These are phyloP conservation scores for Jaapia argillacea DNA, from an alignment of 768 basidiomycete genomes.

Conservation along the genomic window DNA sequence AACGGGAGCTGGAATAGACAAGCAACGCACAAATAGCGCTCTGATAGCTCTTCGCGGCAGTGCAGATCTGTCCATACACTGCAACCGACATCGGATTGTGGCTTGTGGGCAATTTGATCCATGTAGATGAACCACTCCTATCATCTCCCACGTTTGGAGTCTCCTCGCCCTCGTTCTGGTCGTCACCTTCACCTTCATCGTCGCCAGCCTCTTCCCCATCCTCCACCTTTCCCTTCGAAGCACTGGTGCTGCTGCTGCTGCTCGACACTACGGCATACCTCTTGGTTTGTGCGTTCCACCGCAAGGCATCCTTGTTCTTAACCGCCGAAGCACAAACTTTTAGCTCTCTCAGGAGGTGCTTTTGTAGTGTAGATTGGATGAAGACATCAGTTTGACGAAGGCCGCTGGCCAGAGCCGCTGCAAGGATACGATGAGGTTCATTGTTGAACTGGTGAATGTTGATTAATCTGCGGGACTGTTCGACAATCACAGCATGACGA, in stretches of 20 bases:
- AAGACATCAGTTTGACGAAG: constrained; percentile 61
- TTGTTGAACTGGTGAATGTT: constrained; percentile 77
- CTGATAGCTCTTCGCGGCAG: constrained; percentile 82
- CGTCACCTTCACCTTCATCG: constrained; percentile 27
- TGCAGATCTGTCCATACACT: constrained; percentile 76
- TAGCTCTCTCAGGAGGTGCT: constrained; percentile 76
- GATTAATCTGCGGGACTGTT: constrained; percentile 70
- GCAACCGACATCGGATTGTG: constrained; percentile 61
- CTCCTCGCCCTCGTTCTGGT: constrained; percentile 12
- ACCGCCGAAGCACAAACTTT: constrained; percentile 57
- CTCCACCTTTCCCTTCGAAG: constrained; percentile 23
- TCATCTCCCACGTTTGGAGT: constrained; percentile 7
- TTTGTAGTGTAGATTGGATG: constrained; percentile 70
- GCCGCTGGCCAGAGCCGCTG: constrained; percentile 66
- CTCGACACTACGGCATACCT: constrained; percentile 35
- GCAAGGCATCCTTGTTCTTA: constrained; percentile 46
- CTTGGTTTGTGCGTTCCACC: constrained; percentile 51
- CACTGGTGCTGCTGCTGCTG: constrained; percentile 12
- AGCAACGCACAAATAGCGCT: constrained; percentile 75
- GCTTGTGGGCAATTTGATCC: constrained; percentile 53
- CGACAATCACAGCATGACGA: constrained; percentile 49
- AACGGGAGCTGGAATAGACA: not conserved
- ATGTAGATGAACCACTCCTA: too few species aligned
- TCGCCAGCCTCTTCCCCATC: constrained; percentile 30
- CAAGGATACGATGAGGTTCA: constrained; percentile 70